phyloP scores from a whole-genome alignment of 139 green algal genomes.

The Tetratostichococcus sp. region DNA sequence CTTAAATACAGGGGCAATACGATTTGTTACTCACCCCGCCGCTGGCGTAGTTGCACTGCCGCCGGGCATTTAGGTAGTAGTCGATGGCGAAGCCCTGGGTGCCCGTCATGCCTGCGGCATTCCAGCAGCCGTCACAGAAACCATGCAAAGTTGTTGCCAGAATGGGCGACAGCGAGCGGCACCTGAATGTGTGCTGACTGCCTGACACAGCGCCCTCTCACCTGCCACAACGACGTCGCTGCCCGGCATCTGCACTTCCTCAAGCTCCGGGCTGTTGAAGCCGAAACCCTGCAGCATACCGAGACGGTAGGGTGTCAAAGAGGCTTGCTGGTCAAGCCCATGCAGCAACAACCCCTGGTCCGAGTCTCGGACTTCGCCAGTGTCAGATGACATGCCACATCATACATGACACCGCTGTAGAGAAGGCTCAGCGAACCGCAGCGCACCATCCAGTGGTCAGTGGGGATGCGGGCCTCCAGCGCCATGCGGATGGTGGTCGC shows the following conservation, averaged over 20 bases:
- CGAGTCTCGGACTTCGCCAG: no score
- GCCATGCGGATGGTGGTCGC: background rate
- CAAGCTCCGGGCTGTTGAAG: background rate
- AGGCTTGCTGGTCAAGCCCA: no score
- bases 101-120: constrained; percentile 1
- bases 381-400: no score
- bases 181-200: background rate
- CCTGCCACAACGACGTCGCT: constrained; percentile 14
- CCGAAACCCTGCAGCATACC: background rate
- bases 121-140: background rate
- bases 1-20: no score
- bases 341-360: no score
- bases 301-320: no score
- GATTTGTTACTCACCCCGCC: background rate
- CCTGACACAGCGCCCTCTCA: background rate
- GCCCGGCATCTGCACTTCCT: background rate
- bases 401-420: no score
- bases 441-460: constrained; percentile 4
- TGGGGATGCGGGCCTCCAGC: background rate
- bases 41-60: constrained; percentile 18
- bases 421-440: background rate
- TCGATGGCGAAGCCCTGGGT: background rate
- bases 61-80: constrained; percentile 6
- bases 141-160: no score
- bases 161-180: no score